Conservation (phyloP, 208 protist species). For the Crithidia thermophila region DNA sequence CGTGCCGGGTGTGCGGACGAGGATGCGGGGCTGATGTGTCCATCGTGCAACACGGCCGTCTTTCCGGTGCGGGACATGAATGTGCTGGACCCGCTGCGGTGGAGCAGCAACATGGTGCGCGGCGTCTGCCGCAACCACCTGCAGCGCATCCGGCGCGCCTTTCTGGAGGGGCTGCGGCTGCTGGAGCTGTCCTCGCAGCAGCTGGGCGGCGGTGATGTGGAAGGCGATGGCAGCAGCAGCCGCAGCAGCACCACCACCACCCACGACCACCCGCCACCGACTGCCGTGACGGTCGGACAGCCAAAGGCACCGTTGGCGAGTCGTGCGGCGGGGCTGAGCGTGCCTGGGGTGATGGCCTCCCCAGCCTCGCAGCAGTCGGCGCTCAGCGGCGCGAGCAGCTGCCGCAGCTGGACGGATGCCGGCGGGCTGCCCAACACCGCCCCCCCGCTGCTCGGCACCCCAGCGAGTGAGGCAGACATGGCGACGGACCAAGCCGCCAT, state of each 20-base stretch:
- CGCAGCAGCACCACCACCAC: neutral
- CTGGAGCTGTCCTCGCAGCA: slow-evolving; percentile 48
- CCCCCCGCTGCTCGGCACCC: neutral
- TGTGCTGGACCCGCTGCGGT: slow-evolving; percentile 92
- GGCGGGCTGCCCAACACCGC: neutral
- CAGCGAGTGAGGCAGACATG: neutral
- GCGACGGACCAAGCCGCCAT: neutral
- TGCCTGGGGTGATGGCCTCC: neutral
- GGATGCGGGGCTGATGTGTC: slow-evolving; percentile 54
- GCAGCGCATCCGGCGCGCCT: slow-evolving; percentile 75
- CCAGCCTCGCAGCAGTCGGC: slow-evolving; percentile 28
- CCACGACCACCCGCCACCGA: neutral
- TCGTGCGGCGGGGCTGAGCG: too few relatives aligned
- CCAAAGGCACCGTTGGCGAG: too few relatives aligned
- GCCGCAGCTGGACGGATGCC: slow-evolving; percentile 23
- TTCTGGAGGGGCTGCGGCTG: slow-evolving; percentile 61
- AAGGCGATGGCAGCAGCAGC: neutral
- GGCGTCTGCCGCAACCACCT: slow-evolving; percentile 87
- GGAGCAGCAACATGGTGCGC: slow-evolving; percentile 88
- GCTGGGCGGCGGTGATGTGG: slow-evolving; percentile 17
- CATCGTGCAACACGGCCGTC: slow-evolving; percentile 61
- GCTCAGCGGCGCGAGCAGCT: slow-evolving; percentile 30
- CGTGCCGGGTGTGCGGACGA: slow-evolving; percentile 33
- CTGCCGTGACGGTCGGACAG: too few relatives aligned
- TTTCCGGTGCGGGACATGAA: slow-evolving; percentile 91